These are phyloP conservation scores for Globisporangium paddicum DNA, from an alignment of 352 stramenopile species.

Conservation along the genomic window DNA sequence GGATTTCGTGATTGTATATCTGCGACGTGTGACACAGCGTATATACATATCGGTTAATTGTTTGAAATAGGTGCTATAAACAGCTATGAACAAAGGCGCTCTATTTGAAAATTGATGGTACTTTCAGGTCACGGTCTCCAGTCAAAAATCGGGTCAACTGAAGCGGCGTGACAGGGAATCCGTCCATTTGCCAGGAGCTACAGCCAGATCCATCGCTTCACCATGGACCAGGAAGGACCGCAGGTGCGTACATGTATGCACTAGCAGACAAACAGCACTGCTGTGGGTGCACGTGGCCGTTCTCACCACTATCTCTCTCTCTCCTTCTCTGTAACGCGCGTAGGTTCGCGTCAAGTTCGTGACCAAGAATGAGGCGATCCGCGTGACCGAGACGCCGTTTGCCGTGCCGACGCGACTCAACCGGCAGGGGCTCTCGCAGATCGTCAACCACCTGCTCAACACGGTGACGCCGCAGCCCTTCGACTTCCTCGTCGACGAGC, in stretches of 20 bases:
- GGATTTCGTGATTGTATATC: not conserved
- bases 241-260: slow-evolving; percentile 18
- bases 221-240: slow-evolving; percentile 36
- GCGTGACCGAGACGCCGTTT: slow-evolving; percentile 88
- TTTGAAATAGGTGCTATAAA: not conserved
- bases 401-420: slow-evolving; percentile 76
- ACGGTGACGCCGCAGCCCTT: slow-evolving; percentile 59
- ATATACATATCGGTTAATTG: slow-evolving; percentile 1
- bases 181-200: not conserved
- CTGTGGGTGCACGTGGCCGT: not conserved
- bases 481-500: slow-evolving; percentile 80
- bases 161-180: slow-evolving; percentile 11
- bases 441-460: slow-evolving; percentile 87
- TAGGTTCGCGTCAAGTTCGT: slow-evolving; percentile 90
- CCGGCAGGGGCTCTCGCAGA: slow-evolving; percentile 81
- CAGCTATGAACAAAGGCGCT: too few species aligned
- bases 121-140: slow-evolving; percentile 11
- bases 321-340: not conserved
- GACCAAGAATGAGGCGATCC: slow-evolving; percentile 83
- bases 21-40: slow-evolving; percentile 1
- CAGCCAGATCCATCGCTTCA: not conserved
- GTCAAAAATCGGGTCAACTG: slow-evolving; percentile 9
- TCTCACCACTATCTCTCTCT: not conserved
- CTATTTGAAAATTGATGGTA: too few species aligned
- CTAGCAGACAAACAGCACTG: not conserved